A percentile compares a stretch with the other conserved stretches of the same genome.
Evolutionary conservation across 2,329 filamentous ascomycete genomes (phyloP).

Genomic region (Ascosphaera apis): DNA sequence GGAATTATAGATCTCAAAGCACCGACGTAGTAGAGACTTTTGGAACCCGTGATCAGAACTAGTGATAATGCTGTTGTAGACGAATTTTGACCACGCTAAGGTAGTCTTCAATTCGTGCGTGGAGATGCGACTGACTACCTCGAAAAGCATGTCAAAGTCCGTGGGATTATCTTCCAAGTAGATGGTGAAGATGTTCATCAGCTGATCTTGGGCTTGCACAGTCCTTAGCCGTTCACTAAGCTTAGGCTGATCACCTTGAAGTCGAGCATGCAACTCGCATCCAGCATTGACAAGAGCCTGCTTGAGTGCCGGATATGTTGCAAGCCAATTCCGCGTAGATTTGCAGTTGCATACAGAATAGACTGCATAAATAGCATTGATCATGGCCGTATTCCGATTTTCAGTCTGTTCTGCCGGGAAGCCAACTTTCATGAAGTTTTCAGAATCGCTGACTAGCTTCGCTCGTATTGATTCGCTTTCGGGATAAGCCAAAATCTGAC

Average conservation of each 20-base stretch:
- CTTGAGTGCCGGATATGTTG: conserved; percentile 33
- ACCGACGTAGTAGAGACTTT: conserved; percentile 58
- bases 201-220: conserved; percentile 69
- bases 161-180: conserved; percentile 52
- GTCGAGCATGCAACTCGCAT: conserved; percentile 53
- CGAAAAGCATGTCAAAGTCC: conserved; percentile 66
- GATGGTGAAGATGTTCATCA: conserved; percentile 65
- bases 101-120: conserved; percentile 59
- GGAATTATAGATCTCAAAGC: conserved; percentile 66
- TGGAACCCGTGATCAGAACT: conserved; percentile 71
- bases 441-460: conserved; percentile 48
- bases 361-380: conserved; percentile 78
- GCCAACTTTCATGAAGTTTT: conserved; percentile 43
- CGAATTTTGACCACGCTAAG: conserved; percentile 53
- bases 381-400: conserved; percentile 50
- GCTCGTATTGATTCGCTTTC: conserved; percentile 55
- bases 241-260: conserved; percentile 47
- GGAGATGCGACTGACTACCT: conserved; percentile 63
- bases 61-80: conserved; percentile 66
- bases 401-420: conserved; percentile 40
- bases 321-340: conserved; percentile 42
- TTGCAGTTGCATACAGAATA: conserved; percentile 51
- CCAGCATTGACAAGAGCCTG: conserved; percentile 38
- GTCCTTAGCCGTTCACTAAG: conserved; percentile 56
- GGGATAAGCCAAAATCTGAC: conserved; percentile 57